These are phyloP conservation scores for Aureobasidium sp. DNA, from an alignment of 2,329 filamentous ascomycete species.

Conservation along the genomic window DNA sequence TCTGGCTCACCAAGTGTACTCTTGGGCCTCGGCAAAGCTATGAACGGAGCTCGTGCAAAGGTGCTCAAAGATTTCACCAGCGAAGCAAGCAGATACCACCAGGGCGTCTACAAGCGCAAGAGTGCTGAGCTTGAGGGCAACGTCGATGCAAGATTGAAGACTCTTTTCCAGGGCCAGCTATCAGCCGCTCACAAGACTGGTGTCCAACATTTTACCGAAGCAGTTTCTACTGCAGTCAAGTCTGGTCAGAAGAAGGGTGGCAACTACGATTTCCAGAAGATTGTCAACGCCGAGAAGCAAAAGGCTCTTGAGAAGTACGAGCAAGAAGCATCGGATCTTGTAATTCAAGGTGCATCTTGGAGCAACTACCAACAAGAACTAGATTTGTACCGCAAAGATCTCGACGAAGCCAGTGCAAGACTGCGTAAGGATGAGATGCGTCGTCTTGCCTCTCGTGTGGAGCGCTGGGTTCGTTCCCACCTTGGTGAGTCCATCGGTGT, in stretches of 20 bases:
- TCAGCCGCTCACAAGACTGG: conserved; percentile 83
- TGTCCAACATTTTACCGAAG: conserved; percentile 75
- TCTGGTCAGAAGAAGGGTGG: conserved; percentile 85
- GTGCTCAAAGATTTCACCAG: conserved; percentile 79
- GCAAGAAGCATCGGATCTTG: conserved; percentile 63
- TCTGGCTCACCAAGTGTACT: conserved; percentile 69
- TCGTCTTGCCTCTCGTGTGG: conserved; percentile 78
- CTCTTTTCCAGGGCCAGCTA: conserved; percentile 82
- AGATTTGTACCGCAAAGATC: conserved; percentile 75
- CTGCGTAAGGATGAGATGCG: conserved; percentile 95
- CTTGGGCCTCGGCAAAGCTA: conserved; percentile 64
- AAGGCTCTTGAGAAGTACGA: conserved; percentile 69
- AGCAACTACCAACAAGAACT: conserved; percentile 79
- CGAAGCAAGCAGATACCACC: conserved; percentile 92
- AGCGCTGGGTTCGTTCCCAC: conserved; percentile 86
- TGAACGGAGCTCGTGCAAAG: conserved; percentile 64
- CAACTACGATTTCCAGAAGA: conserved; percentile 89
- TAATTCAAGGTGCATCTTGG: conserved; percentile 77
- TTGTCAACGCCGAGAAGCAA: conserved; percentile 76
- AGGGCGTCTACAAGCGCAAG: conserved; percentile 86
- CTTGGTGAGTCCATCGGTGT: conserved; percentile 81
- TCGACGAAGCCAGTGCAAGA: conserved; percentile 78
- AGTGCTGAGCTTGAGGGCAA: conserved; percentile 76
- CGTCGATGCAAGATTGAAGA: conserved; percentile 80
- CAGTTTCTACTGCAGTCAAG: conserved; percentile 82